Conservation (phyloP, 2,329 filamentous ascomycete species). For the Colletotrichum liriopes region DNA sequence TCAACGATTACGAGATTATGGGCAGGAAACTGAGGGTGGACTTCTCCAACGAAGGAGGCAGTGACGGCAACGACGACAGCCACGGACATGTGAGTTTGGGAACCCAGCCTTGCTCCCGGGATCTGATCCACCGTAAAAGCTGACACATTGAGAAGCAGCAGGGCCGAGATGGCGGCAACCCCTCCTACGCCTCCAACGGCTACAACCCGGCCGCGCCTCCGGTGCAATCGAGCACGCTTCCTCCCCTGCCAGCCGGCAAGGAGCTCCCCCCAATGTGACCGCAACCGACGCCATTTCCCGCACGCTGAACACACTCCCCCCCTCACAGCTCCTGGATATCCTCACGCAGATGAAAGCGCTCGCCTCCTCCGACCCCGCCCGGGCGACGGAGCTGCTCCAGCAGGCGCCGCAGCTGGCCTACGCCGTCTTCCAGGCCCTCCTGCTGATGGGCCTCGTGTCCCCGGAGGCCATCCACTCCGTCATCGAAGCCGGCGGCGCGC, state of each 20-base stretch:
- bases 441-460: constrained; percentile 94
- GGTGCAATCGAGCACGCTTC: constrained; percentile 71
- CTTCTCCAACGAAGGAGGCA: constrained; percentile 93
- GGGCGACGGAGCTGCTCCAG: constrained; percentile 87
- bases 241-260: constrained; percentile 86
- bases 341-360: constrained; percentile 95
- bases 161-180: constrained; percentile 40
- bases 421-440: constrained; percentile 93
- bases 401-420: constrained; percentile 95
- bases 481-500: constrained; percentile 71
- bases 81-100: constrained; percentile 41
- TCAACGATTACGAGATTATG: constrained; percentile 97
- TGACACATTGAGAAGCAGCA: neutral
- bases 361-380: constrained; percentile 84
- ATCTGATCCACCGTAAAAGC: neutral
- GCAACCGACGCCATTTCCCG: constrained; percentile 93
- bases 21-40: constrained; percentile 94
- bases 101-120: neutral
- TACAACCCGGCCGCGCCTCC: constrained; percentile 49
- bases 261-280: constrained; percentile 87
- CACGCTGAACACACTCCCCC: constrained; percentile 88
- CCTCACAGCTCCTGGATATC: constrained; percentile 92
- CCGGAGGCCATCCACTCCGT: constrained; percentile 86
- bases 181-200: constrained; percentile 49
- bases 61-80: constrained; percentile 73